Conservation (phyloP, 805 yeast genomes). For the Lipomyces anomalus region DNA sequence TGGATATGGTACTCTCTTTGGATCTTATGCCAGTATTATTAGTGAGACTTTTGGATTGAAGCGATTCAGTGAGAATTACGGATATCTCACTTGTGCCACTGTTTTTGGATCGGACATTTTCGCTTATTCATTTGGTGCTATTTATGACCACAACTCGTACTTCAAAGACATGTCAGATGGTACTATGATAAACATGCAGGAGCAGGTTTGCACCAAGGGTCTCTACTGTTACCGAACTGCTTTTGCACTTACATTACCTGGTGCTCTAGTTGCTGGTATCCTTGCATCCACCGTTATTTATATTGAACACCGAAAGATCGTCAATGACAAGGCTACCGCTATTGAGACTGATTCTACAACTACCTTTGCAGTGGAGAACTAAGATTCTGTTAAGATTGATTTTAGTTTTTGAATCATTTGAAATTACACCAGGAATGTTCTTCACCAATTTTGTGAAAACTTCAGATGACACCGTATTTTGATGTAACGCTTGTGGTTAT, state of each 20-base stretch:
- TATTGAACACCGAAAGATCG: slow-evolving; percentile 7
- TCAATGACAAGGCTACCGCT: too few species aligned
- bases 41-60: slow-evolving; percentile 68
- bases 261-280: slow-evolving; percentile 10
- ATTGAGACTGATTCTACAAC: too few species aligned
- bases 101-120: slow-evolving; percentile 50
- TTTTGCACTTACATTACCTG: slow-evolving; percentile 21
- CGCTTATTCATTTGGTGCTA: slow-evolving; percentile 56
- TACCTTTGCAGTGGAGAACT: too few species aligned
- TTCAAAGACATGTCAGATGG: slow-evolving; percentile 11
- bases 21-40: slow-evolving; percentile 69
- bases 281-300: slow-evolving; percentile 13
- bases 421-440: too few species aligned
- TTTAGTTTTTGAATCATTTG: too few species aligned
- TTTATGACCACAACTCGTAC: slow-evolving; percentile 47
- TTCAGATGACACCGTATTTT: too few species aligned
- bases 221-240: slow-evolving; percentile 21
- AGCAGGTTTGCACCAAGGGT: slow-evolving; percentile 19
- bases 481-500: too few species aligned
- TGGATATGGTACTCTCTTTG: slow-evolving; percentile 68
- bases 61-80: slow-evolving; percentile 68
- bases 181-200: slow-evolving; percentile 1
- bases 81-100: slow-evolving; percentile 62
- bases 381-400: too few species aligned
- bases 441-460: too few species aligned